Evolutionary conservation across 2,329 filamentous ascomycete species (phyloP).

Genomic region (Ceratocystiopsis minuta): DNA sequence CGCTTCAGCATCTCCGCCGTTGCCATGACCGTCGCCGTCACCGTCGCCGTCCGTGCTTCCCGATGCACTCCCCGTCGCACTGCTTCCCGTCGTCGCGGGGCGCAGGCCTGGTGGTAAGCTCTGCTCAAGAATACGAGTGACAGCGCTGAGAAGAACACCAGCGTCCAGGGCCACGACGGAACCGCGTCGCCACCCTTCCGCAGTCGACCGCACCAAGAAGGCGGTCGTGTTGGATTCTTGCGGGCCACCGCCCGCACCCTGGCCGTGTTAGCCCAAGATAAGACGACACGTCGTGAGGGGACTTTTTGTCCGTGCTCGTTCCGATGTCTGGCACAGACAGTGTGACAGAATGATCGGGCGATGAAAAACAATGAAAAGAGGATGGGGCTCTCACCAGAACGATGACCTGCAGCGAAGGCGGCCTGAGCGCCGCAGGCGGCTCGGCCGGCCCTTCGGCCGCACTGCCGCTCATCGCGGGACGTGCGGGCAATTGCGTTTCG

Average conservation of each 20-base stretch:
- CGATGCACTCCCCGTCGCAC: neutral
- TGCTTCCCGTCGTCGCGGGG: neutral
- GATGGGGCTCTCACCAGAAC: slow-evolving; percentile 39
- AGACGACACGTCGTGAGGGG: neutral
- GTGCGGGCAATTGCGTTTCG: neutral
- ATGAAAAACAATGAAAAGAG: slow-evolving; percentile 10
- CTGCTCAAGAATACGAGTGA: slow-evolving; percentile 59
- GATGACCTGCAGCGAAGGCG: slow-evolving; percentile 50
- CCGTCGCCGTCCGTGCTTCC: slow-evolving; percentile 1
- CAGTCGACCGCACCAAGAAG: slow-evolving; percentile 68
- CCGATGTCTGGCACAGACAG: neutral
- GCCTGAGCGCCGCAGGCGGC: neutral
- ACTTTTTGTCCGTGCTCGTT: too few species aligned
- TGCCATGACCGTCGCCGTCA: neutral
- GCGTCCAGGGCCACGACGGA: slow-evolving; percentile 88
- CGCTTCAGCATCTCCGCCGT: too few species aligned
- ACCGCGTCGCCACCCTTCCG: slow-evolving; percentile 60
- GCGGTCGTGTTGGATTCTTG: slow-evolving; percentile 80
- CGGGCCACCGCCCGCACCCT: slow-evolving; percentile 84
- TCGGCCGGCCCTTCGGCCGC: slow-evolving; percentile 6
- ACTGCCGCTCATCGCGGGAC: slow-evolving; percentile 5
- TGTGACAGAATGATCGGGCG: slow-evolving; percentile 3
- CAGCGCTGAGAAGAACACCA: slow-evolving; percentile 73
- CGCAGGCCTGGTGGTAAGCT: slow-evolving; percentile 23
- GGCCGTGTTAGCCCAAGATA: slow-evolving; percentile 1